Evolutionary conservation across 768 basidiomycete species (phyloP).

Genomic region (Mycena chlorophos): DNA sequence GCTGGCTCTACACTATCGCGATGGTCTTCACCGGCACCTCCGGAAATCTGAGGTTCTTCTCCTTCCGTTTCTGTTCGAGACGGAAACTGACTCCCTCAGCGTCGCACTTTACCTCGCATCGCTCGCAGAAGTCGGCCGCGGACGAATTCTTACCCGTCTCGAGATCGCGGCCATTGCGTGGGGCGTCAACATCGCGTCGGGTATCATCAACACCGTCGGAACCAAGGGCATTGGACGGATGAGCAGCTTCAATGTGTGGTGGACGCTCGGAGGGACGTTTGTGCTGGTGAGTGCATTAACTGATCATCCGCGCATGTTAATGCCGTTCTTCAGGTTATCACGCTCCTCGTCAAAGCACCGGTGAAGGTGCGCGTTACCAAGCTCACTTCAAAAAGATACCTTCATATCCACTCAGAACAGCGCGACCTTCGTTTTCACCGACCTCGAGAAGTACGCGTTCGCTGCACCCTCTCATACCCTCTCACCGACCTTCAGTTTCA

Average conservation of each 20-base stretch:
- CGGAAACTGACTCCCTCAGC: conserved; percentile 26
- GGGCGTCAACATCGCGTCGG: conserved; percentile 56
- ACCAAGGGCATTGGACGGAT: conserved; percentile 57
- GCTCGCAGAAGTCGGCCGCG: conserved; percentile 48
- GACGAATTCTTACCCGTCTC: conserved; percentile 44
- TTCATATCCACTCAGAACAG: conserved; percentile 40
- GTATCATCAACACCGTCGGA: conserved; percentile 55
- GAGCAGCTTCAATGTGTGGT: conserved; percentile 60
- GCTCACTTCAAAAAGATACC: not conserved
- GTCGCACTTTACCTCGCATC: conserved; percentile 58
- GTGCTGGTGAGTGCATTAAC: conserved; percentile 36
- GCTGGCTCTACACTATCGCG: conserved; percentile 61
- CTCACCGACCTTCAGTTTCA: conserved; percentile 40
- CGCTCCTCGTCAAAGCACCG: conserved; percentile 57
- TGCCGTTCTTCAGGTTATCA: conserved; percentile 36
- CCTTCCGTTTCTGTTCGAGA: not conserved
- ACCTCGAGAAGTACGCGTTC: conserved; percentile 49
- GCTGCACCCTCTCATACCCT: not conserved
- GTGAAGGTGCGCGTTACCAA: conserved; percentile 41
- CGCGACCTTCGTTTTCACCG: conserved; percentile 54
- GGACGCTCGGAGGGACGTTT: conserved; percentile 59
- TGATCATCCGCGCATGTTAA: not conserved
- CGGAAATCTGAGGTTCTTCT: conserved; percentile 49
- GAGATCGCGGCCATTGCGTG: conserved; percentile 57
- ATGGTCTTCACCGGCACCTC: conserved; percentile 62